Base-by-base conservation (phyloP, 495 filamentous ascomycete genomes). In the Neurospora sp. region DNA sequence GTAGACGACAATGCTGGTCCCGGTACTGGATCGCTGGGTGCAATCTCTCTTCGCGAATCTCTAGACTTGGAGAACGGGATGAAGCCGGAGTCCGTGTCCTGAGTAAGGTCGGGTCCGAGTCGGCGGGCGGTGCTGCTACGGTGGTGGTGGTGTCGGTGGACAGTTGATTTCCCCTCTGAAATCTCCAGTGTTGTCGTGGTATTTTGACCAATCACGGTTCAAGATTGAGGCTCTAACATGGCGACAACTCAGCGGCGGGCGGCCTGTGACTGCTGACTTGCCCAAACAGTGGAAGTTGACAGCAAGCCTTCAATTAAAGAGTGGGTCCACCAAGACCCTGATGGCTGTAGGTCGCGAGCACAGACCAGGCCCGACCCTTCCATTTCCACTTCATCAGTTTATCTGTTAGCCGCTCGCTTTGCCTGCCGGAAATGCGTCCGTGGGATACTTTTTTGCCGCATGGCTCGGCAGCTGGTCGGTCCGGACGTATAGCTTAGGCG, bases 241-340 rank as follows among this genome's bases (percentile, higher is more conserved):
- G 54, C 54, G 54, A 35, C 54, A 62, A 31, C 49, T 62, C 49
- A 16, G 6, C 49, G 4, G 5, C 23, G 23, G 23, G 27, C 54
- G 54, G 54, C 54, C 54, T 62, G 54, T 62, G 54, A 27, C 46
- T 42, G 40, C 40, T 42, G 40, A 42, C 40, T 18, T 42, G 40
- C 5, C 40, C 5, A 41, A 41, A 41, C n/a, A 14, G 46, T 27
- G 35, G 35, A 72, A 66, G 46, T 72, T 69, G 72, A 73, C 72
- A 73, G 72, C 72, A 73, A 69, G 62, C 38, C 44, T 69, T 69
- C 49, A 73, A 73, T 35, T 69, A 27, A 27, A 60, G 49, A 60
- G 49, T 60, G 49, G 49, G 49, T 60, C 49, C 20, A 27, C 11
- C 49, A 62, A 62, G 54, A 62, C 54, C 54, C 54, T 62, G 49